phyloP scores from a whole-genome alignment of 179 eudicot genomes.

The Nepenthes alata region DNA sequence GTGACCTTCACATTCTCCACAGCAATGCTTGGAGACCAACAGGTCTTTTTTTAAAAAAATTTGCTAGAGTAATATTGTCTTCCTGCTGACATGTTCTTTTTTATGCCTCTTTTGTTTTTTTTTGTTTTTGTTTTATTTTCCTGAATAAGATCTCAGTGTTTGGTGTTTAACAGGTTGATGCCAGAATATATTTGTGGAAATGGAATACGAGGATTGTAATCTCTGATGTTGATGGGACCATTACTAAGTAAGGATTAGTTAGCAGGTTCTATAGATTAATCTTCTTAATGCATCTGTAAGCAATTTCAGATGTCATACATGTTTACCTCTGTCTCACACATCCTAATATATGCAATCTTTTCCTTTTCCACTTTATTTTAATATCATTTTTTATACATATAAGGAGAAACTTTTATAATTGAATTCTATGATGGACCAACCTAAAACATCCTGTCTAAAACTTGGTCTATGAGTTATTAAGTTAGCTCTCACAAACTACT shows the following conservation, averaged over 20 bases:
- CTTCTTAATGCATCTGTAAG: too few relatives aligned
- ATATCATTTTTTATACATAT: too few relatives aligned
- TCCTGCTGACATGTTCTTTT: background rate
- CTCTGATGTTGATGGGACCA: conserved; percentile 98
- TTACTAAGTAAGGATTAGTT: conserved; percentile 57
- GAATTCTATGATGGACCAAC: too few relatives aligned
- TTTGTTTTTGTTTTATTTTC: background rate
- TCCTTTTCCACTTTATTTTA: too few relatives aligned
- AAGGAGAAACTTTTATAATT: too few relatives aligned
- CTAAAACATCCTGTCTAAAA: too few relatives aligned
- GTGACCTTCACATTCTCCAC: conserved; percentile 78
- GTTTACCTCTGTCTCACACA: too few relatives aligned
- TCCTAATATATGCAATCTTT: too few relatives aligned
- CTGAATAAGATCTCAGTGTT: background rate
- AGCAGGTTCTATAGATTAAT: background rate
- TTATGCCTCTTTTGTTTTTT: background rate
- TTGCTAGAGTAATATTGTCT: conserved; percentile 1
- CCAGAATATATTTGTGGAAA: conserved; percentile 87
- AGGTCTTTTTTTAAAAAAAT: conserved; percentile 30
- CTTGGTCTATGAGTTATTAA: too few relatives aligned
- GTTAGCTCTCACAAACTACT: too few relatives aligned
- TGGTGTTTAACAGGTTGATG: conserved; percentile 54
- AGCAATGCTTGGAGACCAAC: conserved; percentile 65
- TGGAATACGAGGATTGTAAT: conserved; percentile 83
- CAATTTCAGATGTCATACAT: too few relatives aligned